Evolutionary conservation across 2,329 filamentous ascomycete species (phyloP).

Genomic region (Lachnellula suecica): DNA sequence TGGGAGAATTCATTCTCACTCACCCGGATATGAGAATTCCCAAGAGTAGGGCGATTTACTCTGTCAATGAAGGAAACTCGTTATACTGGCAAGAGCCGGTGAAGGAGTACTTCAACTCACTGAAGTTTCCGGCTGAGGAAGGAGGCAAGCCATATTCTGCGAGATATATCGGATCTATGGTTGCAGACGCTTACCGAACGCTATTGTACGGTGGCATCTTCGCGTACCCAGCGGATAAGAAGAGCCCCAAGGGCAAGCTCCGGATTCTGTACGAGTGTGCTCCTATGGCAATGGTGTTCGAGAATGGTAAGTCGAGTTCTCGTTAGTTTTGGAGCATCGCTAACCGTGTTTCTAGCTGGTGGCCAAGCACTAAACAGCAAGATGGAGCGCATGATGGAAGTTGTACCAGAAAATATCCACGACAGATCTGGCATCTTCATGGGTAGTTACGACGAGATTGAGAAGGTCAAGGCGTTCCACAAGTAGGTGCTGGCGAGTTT

Average conservation of each 20-base stretch:
- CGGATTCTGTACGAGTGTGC: slow-evolving; percentile 97
- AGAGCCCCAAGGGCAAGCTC: slow-evolving; percentile 97
- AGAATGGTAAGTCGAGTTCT: slow-evolving; percentile 76
- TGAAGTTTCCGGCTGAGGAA: slow-evolving; percentile 73
- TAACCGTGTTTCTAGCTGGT: slow-evolving; percentile 60
- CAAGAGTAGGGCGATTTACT: slow-evolving; percentile 82
- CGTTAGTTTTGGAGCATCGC: background rate
- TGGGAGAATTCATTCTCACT: slow-evolving; percentile 98
- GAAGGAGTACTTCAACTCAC: slow-evolving; percentile 82
- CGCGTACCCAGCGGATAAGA: slow-evolving; percentile 95
- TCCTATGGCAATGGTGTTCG: slow-evolving; percentile 98
- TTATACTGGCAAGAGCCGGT: slow-evolving; percentile 92
- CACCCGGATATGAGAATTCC: slow-evolving; percentile 94
- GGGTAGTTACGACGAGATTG: slow-evolving; percentile 90
- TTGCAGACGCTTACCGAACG: slow-evolving; percentile 95
- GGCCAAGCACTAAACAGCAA: slow-evolving; percentile 89
- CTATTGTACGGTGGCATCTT: slow-evolving; percentile 95
- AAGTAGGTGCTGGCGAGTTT: background rate
- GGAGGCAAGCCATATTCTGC: slow-evolving; percentile 88
- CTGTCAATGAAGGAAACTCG: slow-evolving; percentile 97
- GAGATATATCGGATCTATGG: slow-evolving; percentile 97
- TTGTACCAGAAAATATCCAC: slow-evolving; percentile 90
- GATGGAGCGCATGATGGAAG: slow-evolving; percentile 86
- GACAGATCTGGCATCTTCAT: slow-evolving; percentile 95
- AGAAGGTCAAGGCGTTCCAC: slow-evolving; percentile 70